A percentile compares a stretch with the other conserved stretches of the same genome.
phyloP scores from a whole-genome alignment of 257 asterid species.

The Gentiana macrophylla region DNA sequence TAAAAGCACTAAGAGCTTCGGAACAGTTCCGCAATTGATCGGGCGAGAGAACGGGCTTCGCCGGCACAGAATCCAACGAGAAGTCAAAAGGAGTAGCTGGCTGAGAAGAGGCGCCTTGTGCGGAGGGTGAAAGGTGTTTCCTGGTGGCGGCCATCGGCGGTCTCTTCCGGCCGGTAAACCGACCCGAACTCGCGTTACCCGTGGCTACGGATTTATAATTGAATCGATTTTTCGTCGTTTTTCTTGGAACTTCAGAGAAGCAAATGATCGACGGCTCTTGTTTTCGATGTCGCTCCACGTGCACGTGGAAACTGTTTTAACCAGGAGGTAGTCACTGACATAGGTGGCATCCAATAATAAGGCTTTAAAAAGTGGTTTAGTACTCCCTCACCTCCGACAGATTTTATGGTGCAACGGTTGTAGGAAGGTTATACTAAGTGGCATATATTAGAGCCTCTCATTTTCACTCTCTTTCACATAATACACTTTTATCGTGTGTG shows the following conservation, averaged over 20 bases:
- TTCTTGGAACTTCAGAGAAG: not conserved
- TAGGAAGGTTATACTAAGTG: no score
- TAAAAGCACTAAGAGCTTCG: conserved; percentile 49
- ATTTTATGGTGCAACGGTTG: no score
- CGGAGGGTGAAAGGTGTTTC: conserved; percentile 14
- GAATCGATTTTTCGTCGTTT: no score
- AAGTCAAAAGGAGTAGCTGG: conserved; percentile 22
- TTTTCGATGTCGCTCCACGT: not conserved
- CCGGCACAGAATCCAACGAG: conserved; percentile 33
- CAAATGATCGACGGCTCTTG: no score
- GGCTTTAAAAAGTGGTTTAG: no score
- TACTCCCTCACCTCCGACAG: no score
- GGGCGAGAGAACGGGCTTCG: conserved; percentile 27
- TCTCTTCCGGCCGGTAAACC: conserved; percentile 57
- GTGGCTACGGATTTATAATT: conserved; percentile 10
- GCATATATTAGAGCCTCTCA: no score
- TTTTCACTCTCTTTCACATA: no score
- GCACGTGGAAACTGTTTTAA: not conserved
- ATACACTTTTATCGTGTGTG: no score
- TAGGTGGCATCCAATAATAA: no score
- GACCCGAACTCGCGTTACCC: conserved; percentile 49
- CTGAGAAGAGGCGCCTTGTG: conserved; percentile 20
- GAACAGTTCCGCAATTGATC: conserved; percentile 58
- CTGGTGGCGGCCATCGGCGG: conserved; percentile 48
- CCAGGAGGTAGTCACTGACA: not conserved